These are phyloP conservation scores for Heliosperma pusillum DNA, from an alignment of 148 eudicot genomes.

Conservation along the genomic window DNA sequence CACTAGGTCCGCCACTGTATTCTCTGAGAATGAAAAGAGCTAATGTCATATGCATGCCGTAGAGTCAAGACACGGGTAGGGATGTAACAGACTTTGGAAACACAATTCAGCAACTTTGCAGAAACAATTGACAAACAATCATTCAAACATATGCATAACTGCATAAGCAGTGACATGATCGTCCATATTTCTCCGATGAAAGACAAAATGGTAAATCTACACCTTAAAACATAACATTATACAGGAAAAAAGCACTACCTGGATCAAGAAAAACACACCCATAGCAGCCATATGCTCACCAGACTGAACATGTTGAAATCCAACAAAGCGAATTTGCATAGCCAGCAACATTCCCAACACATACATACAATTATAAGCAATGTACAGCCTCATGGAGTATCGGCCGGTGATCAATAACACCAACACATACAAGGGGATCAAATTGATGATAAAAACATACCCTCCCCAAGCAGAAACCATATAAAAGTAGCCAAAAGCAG, in stretches of 20 bases:
- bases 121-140: neutral
- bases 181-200: neutral
- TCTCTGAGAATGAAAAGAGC: too few species aligned
- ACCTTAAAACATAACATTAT: neutral
- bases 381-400: slow-evolving; percentile 88
- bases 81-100: neutral
- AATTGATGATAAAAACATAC: slow-evolving; percentile 90
- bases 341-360: slow-evolving; percentile 90
- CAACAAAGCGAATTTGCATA: slow-evolving; percentile 98
- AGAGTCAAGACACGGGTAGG: neutral
- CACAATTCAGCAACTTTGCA: neutral
- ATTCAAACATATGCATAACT: neutral
- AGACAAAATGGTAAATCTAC: neutral
- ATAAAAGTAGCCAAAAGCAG: slow-evolving; percentile 93
- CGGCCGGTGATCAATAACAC: slow-evolving; percentile 85
- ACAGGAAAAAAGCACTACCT: slow-evolving; percentile 44
- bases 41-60: too few species aligned
- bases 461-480: slow-evolving; percentile 99
- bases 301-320: slow-evolving; percentile 96
- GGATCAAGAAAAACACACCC: slow-evolving; percentile 99
- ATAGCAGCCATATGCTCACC: slow-evolving; percentile 99
- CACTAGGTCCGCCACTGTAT: too few species aligned
- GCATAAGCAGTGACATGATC: neutral
- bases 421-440: slow-evolving; percentile 83
- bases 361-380: slow-evolving; percentile 95